A percentile compares a stretch with the other conserved stretches of the same genome.
These are phyloP conservation scores for Panus rudis DNA, from an alignment of 768 basidiomycete genomes.

Conservation along the genomic window DNA sequence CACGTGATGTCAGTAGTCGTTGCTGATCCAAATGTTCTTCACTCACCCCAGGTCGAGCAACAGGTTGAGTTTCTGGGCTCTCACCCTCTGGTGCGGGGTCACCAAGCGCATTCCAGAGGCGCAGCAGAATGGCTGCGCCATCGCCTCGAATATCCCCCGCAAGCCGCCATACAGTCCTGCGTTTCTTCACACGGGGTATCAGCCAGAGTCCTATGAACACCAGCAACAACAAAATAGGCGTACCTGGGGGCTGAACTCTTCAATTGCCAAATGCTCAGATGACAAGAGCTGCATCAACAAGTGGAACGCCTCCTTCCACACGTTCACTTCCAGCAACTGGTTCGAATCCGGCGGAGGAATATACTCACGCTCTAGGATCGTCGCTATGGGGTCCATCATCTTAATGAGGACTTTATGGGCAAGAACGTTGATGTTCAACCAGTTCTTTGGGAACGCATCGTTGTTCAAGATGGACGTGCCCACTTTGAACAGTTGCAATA, in stretches of 20 bases:
- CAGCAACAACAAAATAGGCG: slow-evolving; percentile 8
- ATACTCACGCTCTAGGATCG: slow-evolving; percentile 73
- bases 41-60: slow-evolving; percentile 67
- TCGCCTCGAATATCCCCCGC: slow-evolving; percentile 93
- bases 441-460: slow-evolving; percentile 82
- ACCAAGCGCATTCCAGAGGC: slow-evolving; percentile 81
- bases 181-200: slow-evolving; percentile 50
- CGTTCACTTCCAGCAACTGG: slow-evolving; percentile 58
- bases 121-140: slow-evolving; percentile 72
- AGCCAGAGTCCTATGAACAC: neutral
- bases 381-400: slow-evolving; percentile 76
- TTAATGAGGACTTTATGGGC: slow-evolving; percentile 85
- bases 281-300: slow-evolving; percentile 82
- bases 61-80: slow-evolving; percentile 41
- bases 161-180: slow-evolving; percentile 92
- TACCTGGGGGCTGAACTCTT: slow-evolving; percentile 92
- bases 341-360: slow-evolving; percentile 49
- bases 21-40: neutral
- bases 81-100: slow-evolving; percentile 65
- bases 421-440: slow-evolving; percentile 88
- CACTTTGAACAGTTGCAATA: slow-evolving; percentile 78
- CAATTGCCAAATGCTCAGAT: slow-evolving; percentile 87
- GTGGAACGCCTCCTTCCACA: slow-evolving; percentile 79
- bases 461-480: slow-evolving; percentile 75
- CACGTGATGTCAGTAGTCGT: slow-evolving; percentile 8